Percentiles rank a stretch among this genome's conserved stretches.
These are phyloP conservation scores for Hypoxylon rubiginosum DNA, from an alignment of 2,329 filamentous ascomycete species.

Conservation along the genomic window DNA sequence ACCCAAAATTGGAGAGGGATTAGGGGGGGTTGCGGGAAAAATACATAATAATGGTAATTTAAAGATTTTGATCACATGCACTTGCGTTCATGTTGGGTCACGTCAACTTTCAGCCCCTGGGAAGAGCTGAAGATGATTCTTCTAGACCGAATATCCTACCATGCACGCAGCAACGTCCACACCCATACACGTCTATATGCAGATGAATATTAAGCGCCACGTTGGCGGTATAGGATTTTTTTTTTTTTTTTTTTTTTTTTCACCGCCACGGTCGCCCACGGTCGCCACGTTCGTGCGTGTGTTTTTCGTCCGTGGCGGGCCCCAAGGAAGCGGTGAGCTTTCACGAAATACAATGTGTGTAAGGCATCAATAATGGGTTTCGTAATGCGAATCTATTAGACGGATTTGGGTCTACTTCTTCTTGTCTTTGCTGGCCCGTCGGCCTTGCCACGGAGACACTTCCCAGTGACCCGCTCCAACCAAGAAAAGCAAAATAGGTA, in stretches of 20 bases:
- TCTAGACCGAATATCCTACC: not conserved
- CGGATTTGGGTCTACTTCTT: conserved; percentile 25
- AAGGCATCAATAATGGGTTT: conserved; percentile 19
- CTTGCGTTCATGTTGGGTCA: conserved; percentile 27
- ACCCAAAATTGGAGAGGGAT: not conserved
- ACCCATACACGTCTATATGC: not conserved
- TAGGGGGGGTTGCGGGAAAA: too few relatives aligned
- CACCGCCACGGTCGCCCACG: conserved; percentile 1
- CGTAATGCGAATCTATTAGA: conserved; percentile 38
- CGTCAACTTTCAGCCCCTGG: not conserved
- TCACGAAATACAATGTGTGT: not conserved
- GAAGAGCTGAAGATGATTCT: not conserved
- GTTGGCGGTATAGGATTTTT: not conserved
- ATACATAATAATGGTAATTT: too few relatives aligned
- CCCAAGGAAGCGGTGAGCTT: conserved; percentile 20
- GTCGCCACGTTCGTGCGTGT: not conserved
- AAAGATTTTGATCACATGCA: conserved; percentile 25
- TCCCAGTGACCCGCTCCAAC: conserved; percentile 28
- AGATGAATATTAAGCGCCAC: not conserved
- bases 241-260: too few relatives aligned
- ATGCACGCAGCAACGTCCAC: not conserved
- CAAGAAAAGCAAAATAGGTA: conserved; percentile 20
- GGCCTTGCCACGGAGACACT: conserved; percentile 14
- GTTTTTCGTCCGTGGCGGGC: not conserved
- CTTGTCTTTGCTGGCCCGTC: conserved; percentile 2